Percentiles rank a stretch among this genome's conserved stretches.
phyloP scores from a whole-genome alignment of 169 alveolate species.

The Eimeria maxima region DNA sequence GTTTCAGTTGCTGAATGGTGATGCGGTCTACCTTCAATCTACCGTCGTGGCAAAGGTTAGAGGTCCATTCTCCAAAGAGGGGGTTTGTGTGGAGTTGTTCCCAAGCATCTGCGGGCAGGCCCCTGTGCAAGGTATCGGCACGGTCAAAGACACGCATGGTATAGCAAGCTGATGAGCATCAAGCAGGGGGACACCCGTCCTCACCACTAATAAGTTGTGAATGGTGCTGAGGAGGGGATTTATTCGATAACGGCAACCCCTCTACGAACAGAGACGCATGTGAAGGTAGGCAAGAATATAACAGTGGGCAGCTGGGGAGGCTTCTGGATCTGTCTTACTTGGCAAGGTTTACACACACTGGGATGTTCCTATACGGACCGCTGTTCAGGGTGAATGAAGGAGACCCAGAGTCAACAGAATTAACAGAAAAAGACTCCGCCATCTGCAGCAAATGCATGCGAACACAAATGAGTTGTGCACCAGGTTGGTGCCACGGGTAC shows the following conservation, averaged over 20 bases:
- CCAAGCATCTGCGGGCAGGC: slow-evolving; percentile 71
- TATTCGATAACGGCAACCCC: background rate
- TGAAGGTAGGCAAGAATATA: background rate
- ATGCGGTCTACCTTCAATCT: slow-evolving; percentile 7
- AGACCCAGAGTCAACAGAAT: slow-evolving; percentile 34
- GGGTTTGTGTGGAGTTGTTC: slow-evolving; percentile 57
- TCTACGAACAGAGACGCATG: background rate
- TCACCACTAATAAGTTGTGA: background rate
- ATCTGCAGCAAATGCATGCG: slow-evolving; percentile 68
- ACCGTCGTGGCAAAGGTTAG: slow-evolving; percentile 64
- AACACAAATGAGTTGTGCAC: slow-evolving; percentile 1
- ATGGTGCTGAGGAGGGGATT: background rate
- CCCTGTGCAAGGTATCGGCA: background rate
- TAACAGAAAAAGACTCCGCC: slow-evolving; percentile 63
- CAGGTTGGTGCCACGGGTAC: background rate
- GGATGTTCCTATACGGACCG: slow-evolving; percentile 34
- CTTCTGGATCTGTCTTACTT: background rate
- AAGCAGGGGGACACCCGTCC: background rate
- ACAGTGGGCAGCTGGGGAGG: background rate
- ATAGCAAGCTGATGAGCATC: background rate
- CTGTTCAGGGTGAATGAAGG: slow-evolving; percentile 57
- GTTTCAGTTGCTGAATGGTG: slow-evolving; percentile 63
- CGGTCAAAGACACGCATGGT: background rate
- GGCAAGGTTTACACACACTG: slow-evolving; percentile 13
- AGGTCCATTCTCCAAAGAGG: slow-evolving; percentile 58